These are phyloP conservation scores for Cyberlindnera samutprakarnensis DNA, from an alignment of 805 yeast genomes.

Conservation along the genomic window DNA sequence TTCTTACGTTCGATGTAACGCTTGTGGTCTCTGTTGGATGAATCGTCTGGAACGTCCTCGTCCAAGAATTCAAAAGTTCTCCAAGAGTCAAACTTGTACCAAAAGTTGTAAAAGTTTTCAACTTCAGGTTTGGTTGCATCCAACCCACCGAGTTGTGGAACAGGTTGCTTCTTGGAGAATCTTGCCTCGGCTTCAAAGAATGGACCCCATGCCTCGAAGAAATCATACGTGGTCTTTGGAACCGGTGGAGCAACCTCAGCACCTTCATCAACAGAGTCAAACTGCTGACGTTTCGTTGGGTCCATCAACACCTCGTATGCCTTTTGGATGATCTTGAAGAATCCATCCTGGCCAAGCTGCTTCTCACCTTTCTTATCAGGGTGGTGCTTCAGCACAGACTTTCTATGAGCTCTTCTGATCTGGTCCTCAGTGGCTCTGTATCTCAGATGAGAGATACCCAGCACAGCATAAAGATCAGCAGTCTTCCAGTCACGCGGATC, in stretches of 20 bases:
- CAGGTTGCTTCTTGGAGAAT: conserved; percentile 88
- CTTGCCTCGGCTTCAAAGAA: conserved; percentile 87
- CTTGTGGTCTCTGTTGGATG: conserved; percentile 98
- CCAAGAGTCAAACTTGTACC: conserved; percentile 96
- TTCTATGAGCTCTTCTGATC: conserved; percentile 94
- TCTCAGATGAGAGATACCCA: conserved; percentile 89
- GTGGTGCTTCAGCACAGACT: conserved; percentile 92
- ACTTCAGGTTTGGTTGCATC: conserved; percentile 72
- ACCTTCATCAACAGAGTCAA: conserved; percentile 86
- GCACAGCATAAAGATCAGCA: conserved; percentile 92
- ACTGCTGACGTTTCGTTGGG: conserved; percentile 82
- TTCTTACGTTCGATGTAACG: conserved; percentile 97
- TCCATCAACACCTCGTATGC: conserved; percentile 88
- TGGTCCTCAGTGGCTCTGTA: conserved; percentile 88
- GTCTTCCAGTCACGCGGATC: conserved; percentile 99
- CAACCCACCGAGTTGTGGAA: conserved; percentile 69
- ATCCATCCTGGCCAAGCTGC: conserved; percentile 90
- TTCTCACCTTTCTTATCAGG: conserved; percentile 96
- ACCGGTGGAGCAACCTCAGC: conserved; percentile 83
- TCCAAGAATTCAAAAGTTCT: conserved; percentile 96
- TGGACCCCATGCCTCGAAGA: conserved; percentile 88
- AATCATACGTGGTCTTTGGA: conserved; percentile 60
- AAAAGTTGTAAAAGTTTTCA: conserved; percentile 83
- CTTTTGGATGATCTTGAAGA: conserved; percentile 96
- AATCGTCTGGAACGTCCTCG: conserved; percentile 99